phyloP scores from a whole-genome alignment of 1,139 yeast species.

The Scheffersomyces insectosa region DNA sequence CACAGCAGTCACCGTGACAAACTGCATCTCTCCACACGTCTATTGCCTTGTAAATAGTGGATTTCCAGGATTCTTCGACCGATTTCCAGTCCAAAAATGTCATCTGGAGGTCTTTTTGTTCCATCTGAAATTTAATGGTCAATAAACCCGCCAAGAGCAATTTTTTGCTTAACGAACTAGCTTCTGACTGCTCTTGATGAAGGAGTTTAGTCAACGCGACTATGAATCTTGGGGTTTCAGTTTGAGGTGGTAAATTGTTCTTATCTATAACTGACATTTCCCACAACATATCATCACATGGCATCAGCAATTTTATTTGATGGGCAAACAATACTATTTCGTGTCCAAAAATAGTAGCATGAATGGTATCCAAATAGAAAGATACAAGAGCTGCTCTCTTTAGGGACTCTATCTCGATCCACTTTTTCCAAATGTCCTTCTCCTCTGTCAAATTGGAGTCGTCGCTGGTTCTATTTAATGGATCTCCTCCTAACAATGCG shows the following conservation, averaged over 20 bases:
- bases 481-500: conserved; percentile 6
- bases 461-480: conserved; percentile 1
- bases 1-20: conserved; percentile 24
- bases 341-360: conserved; percentile 33
- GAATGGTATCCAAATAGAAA: conserved; percentile 27
- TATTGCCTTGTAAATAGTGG: conserved; percentile 58
- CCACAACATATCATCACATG: conserved; percentile 6
- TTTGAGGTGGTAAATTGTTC: neutral
- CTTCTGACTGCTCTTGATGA: neutral
- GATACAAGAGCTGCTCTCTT: conserved; percentile 29
- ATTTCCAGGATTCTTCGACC: conserved; percentile 56
- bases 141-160: conserved; percentile 66
- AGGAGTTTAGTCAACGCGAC: neutral
- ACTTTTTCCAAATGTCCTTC: conserved; percentile 20
- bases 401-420: conserved; percentile 31
- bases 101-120: conserved; percentile 62
- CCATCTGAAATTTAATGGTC: conserved; percentile 68
- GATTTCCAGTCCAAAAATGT: conserved; percentile 29
- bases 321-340: conserved; percentile 4
- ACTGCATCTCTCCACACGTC: conserved; percentile 52
- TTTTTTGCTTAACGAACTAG: conserved; percentile 38
- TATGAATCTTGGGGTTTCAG: neutral
- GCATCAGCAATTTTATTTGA: conserved; percentile 4
- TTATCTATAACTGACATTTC: conserved; percentile 1
- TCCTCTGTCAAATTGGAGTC: conserved; percentile 1